Percentiles rank a stretch among this genome's conserved stretches.
phyloP scores from a whole-genome alignment of 2,329 filamentous ascomycete genomes.

The Fonsecaea pedrosoi region DNA sequence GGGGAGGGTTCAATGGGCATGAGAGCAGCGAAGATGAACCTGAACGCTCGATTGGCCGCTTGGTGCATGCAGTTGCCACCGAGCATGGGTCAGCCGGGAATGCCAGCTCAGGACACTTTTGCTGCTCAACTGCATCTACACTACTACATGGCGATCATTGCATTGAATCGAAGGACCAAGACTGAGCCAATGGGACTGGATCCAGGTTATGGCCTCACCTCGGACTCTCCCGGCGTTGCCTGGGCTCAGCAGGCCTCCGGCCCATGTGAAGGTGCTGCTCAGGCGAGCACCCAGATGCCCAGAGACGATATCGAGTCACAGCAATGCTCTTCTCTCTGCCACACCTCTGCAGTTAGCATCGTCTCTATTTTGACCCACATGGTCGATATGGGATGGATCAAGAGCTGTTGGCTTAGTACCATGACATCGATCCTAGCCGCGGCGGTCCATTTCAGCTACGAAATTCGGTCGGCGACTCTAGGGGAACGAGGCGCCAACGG shows the following conservation, averaged over 20 bases:
- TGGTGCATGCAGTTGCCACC: neutral
- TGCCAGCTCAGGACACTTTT: neutral
- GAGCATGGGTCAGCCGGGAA: neutral
- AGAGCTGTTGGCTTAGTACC: neutral
- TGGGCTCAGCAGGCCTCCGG: too few species aligned
- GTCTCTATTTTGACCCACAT: neutral
- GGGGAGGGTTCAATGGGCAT: neutral
- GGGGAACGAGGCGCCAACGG: too few species aligned
- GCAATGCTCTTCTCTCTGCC: neutral
- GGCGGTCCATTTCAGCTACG: too few species aligned
- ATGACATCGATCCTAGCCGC: neutral
- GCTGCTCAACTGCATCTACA: neutral
- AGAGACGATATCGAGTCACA: too few species aligned
- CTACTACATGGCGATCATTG: neutral
- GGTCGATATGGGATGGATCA: neutral
- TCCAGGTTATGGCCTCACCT: too few species aligned
- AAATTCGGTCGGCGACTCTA: too few species aligned
- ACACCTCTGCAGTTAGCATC: neutral
- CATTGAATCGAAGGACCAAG: neutral
- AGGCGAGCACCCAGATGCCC: too few species aligned
- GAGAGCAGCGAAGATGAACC: neutral
- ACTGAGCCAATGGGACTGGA: too few species aligned
- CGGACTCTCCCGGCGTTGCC: too few species aligned
- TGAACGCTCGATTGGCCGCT: neutral
- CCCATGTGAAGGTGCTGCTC: too few species aligned